A percentile compares a stretch with the other conserved stretches of the same genome.
Evolutionary conservation across 2,329 filamentous ascomycete genomes (phyloP).

Genomic region (Alternaria sp.): DNA sequence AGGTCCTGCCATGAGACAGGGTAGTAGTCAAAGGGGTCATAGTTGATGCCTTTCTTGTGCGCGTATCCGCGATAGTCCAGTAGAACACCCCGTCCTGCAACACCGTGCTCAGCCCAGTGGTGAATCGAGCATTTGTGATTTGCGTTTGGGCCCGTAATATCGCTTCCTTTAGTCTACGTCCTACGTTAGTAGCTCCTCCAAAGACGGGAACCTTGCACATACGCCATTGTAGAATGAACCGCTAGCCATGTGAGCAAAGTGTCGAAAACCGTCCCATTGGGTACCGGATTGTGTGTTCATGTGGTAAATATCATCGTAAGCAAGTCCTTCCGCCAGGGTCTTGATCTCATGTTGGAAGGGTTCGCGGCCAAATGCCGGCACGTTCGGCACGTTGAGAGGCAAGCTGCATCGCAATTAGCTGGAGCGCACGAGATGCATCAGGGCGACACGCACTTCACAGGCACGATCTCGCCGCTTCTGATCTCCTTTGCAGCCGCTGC

Average conservation of each 20-base stretch:
- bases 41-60: slow-evolving; percentile 53
- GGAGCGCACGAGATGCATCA: not conserved
- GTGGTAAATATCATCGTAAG: slow-evolving; percentile 55
- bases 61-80: slow-evolving; percentile 57
- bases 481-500: slow-evolving; percentile 64
- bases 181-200: not conserved
- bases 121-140: slow-evolving; percentile 58
- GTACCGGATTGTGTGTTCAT: slow-evolving; percentile 57
- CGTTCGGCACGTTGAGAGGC: slow-evolving; percentile 62
- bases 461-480: slow-evolving; percentile 63
- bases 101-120: slow-evolving; percentile 57
- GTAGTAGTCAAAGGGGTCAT: slow-evolving; percentile 54
- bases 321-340: slow-evolving; percentile 43
- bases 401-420: slow-evolving; percentile 49
- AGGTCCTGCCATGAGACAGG: slow-evolving; percentile 59
- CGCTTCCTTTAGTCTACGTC: slow-evolving; percentile 49
- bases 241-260: slow-evolving; percentile 53
- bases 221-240: slow-evolving; percentile 55
- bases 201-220: not conserved
- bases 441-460: slow-evolving; percentile 58
- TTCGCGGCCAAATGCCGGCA: slow-evolving; percentile 63
- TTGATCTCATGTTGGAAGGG: slow-evolving; percentile 66
- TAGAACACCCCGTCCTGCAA: slow-evolving; percentile 56
- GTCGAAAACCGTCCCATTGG: slow-evolving; percentile 58
- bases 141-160: slow-evolving; percentile 51